Conservation (phyloP, 345 rosid species). For the Populus ilicifolia region DNA sequence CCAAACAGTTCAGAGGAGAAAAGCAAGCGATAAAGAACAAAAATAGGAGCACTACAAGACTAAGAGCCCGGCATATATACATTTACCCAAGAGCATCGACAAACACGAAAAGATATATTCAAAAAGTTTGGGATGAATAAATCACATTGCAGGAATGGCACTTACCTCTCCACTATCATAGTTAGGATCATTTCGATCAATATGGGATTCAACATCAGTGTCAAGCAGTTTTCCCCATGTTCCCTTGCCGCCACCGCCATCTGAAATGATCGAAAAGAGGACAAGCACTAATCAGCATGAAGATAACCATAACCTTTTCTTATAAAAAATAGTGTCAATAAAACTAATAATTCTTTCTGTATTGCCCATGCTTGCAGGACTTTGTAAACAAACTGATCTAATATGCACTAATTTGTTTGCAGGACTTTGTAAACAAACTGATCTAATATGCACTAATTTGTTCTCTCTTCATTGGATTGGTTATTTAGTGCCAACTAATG, state of each 20-base stretch:
- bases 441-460: not conserved
- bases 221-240: slow-evolving; percentile 98
- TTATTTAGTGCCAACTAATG: not conserved
- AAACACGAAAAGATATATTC: not conserved
- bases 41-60: not conserved
- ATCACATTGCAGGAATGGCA: slow-evolving; percentile 7
- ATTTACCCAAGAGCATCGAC: not conserved
- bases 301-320: not conserved
- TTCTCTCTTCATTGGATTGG: not conserved
- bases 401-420: not conserved
- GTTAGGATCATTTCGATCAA: slow-evolving; percentile 92
- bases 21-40: not conserved
- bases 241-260: slow-evolving; percentile 97
- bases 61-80: not conserved
- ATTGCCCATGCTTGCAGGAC: not conserved
- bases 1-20: not conserved
- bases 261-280: slow-evolving; percentile 35
- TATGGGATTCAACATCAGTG: slow-evolving; percentile 56
- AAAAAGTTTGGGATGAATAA: not conserved
- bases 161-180: slow-evolving; percentile 98
- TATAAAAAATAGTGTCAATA: not conserved
- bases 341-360: not conserved
- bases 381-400: not conserved
- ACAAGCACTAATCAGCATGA: slow-evolving; percentile 9
- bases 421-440: not conserved